Conservation (phyloP, 2,329 filamentous ascomycete genomes). For the Aspergillus tanneri region DNA sequence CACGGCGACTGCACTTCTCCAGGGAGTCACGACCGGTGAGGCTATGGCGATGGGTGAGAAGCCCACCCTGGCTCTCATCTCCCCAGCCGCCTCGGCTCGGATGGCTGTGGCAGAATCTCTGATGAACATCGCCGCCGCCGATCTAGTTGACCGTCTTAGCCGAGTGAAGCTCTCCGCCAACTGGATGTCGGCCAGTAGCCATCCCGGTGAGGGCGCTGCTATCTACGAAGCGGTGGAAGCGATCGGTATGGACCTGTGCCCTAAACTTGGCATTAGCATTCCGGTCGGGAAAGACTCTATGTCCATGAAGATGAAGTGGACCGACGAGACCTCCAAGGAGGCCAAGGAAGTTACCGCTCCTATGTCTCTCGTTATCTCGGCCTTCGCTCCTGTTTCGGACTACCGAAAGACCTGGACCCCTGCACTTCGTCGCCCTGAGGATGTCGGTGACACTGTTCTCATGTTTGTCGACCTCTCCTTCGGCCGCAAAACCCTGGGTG, state of each 20-base stretch:
- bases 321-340: slow-evolving; percentile 64
- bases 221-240: slow-evolving; percentile 92
- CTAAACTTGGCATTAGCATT: slow-evolving; percentile 84
- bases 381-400: slow-evolving; percentile 81
- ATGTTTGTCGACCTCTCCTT: slow-evolving; percentile 88
- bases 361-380: slow-evolving; percentile 85
- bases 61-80: slow-evolving; percentile 84
- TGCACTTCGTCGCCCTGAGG: slow-evolving; percentile 75
- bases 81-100: slow-evolving; percentile 81
- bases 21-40: slow-evolving; percentile 75
- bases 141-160: slow-evolving; percentile 68
- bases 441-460: slow-evolving; percentile 83
- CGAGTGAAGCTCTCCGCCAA: slow-evolving; percentile 90
- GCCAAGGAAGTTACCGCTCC: slow-evolving; percentile 87
- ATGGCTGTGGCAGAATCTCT: slow-evolving; percentile 96
- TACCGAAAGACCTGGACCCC: slow-evolving; percentile 91
- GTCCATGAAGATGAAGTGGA: slow-evolving; percentile 98
- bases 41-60: slow-evolving; percentile 98
- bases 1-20: slow-evolving; percentile 75
- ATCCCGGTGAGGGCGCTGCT: slow-evolving; percentile 86
- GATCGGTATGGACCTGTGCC: slow-evolving; percentile 89
- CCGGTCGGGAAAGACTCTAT: slow-evolving; percentile 98
- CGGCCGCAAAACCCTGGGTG: slow-evolving; percentile 78
- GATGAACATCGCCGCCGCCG: slow-evolving; percentile 85
- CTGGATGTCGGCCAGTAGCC: slow-evolving; percentile 97